Percentiles rank a stretch among this genome's conserved stretches.
Conservation (phyloP, 2,329 filamentous ascomycete species). For the Stromatinia cepivora region DNA sequence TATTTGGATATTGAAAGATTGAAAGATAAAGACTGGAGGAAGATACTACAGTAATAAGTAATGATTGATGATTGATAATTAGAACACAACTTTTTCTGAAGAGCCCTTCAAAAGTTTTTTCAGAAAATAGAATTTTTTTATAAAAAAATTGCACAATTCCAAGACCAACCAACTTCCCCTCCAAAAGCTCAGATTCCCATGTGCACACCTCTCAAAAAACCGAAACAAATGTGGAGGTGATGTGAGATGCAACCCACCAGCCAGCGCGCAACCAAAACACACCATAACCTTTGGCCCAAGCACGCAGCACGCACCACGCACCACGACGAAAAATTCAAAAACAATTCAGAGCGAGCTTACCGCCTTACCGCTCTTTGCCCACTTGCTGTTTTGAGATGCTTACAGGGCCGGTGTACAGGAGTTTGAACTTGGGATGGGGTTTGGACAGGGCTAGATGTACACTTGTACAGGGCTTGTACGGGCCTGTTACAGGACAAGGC, state of each 20-base stretch:
- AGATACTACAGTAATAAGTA: background rate
- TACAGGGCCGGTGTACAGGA: background rate
- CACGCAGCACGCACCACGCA: background rate
- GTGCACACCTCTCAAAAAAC: background rate
- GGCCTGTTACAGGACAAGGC: slow-evolving; percentile 1
- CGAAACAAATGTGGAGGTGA: background rate
- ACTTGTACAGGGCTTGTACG: slow-evolving; percentile 1
- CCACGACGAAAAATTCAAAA: background rate
- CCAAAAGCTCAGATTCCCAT: slow-evolving; percentile 9
- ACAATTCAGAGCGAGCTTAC: slow-evolving; percentile 5
- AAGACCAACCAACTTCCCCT: background rate
- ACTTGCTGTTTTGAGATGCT: slow-evolving; percentile 3
- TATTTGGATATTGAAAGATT: background rate
- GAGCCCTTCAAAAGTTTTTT: background rate
- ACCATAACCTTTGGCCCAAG: background rate
- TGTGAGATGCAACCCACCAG: background rate
- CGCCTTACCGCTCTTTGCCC: slow-evolving; percentile 10
- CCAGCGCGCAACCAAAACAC: slow-evolving; percentile 7
- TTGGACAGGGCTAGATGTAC: background rate
- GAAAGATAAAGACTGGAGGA: background rate
- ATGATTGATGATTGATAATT: no score
- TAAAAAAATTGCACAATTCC: background rate
- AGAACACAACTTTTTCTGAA: no score
- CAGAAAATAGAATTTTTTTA: background rate
- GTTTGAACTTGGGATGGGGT: background rate